These are phyloP conservation scores for Rhododendron williamsianum DNA, from an alignment of 148 eudicot species.

Conservation along the genomic window DNA sequence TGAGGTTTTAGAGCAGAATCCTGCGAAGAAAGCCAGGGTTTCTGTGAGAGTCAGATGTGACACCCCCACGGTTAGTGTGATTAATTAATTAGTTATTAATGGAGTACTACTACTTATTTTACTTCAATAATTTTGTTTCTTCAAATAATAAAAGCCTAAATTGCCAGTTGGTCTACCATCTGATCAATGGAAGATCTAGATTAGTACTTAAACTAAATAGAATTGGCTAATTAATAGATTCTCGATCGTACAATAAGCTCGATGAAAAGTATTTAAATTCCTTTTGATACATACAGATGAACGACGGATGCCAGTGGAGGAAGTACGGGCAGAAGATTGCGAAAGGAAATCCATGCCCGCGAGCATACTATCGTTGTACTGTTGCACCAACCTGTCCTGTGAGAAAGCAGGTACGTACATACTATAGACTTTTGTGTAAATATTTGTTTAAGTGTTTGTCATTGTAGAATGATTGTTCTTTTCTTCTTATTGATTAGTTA, in stretches of 20 bases:
- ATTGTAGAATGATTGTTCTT: too few relatives aligned
- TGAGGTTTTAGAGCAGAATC: conserved; percentile 60
- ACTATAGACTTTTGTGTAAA: neutral
- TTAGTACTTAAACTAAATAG: too few relatives aligned
- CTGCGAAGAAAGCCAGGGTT: conserved; percentile 76
- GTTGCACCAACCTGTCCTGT: conserved; percentile 78
- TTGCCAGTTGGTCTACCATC: too few relatives aligned
- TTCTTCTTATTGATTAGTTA: too few relatives aligned
- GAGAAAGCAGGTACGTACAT: conserved; percentile 40
- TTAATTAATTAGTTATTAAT: neutral
- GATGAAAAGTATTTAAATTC: neutral
- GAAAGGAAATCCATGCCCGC: conserved; percentile 88
- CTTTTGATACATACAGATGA: conserved; percentile 40
- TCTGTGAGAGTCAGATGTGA: conserved; percentile 87
- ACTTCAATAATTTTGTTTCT: neutral
- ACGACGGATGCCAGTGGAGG: conserved; percentile 95
- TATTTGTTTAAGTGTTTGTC: too few relatives aligned
- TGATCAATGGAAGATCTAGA: too few relatives aligned
- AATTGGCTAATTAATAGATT: too few relatives aligned
- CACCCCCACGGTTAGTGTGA: conserved; percentile 66
- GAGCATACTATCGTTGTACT: conserved; percentile 88
- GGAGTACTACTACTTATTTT: neutral
- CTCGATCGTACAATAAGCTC: neutral
- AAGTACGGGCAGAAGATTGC: conserved; percentile 88
- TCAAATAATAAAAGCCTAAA: neutral